A percentile compares a stretch with the other conserved stretches of the same genome.
Evolutionary conservation across 2,329 filamentous ascomycete species (phyloP).

Genomic region (Dothistroma septosporum): DNA sequence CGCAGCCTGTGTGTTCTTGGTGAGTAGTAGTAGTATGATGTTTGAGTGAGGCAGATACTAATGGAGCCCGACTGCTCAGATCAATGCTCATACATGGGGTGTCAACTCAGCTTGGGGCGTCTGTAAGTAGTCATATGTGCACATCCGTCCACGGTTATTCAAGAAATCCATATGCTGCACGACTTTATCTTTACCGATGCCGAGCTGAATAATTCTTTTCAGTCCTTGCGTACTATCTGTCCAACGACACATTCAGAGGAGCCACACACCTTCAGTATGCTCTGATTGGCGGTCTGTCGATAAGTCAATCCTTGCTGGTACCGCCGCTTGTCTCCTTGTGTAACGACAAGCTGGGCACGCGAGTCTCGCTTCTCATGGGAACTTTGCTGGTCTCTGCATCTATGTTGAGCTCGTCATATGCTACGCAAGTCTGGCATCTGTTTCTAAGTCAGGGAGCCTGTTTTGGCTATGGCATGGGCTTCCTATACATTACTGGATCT

Average conservation of each 20-base stretch:
- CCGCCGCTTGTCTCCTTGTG: slow-evolving; percentile 64
- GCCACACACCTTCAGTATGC: slow-evolving; percentile 65
- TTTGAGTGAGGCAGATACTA: background rate
- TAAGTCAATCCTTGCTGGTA: slow-evolving; percentile 62
- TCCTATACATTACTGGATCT: slow-evolving; percentile 66
- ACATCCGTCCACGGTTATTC: background rate
- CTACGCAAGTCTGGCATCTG: slow-evolving; percentile 68
- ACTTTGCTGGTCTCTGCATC: slow-evolving; percentile 60
- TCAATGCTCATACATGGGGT: slow-evolving; percentile 37
- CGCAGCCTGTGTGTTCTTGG: slow-evolving; percentile 39
- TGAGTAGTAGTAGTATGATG: background rate
- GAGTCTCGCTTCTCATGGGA: slow-evolving; percentile 60
- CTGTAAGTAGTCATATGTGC: slow-evolving; percentile 32
- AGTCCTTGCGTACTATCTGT: slow-evolving; percentile 69
- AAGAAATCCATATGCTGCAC: background rate
- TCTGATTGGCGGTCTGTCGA: slow-evolving; percentile 69
- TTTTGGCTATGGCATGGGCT: slow-evolving; percentile 75
- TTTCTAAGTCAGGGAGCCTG: slow-evolving; percentile 70
- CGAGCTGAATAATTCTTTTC: background rate
- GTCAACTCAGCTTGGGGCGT: slow-evolving; percentile 60
- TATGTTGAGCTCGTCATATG: slow-evolving; percentile 68
- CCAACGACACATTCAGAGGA: slow-evolving; percentile 58
- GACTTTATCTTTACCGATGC: too few relatives aligned
- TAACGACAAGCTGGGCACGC: slow-evolving; percentile 60
- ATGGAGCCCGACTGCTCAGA: background rate